Base-by-base conservation (phyloP, 2,329 filamentous ascomycete species). In the Phaeophleospora eucalypticola region DNA sequence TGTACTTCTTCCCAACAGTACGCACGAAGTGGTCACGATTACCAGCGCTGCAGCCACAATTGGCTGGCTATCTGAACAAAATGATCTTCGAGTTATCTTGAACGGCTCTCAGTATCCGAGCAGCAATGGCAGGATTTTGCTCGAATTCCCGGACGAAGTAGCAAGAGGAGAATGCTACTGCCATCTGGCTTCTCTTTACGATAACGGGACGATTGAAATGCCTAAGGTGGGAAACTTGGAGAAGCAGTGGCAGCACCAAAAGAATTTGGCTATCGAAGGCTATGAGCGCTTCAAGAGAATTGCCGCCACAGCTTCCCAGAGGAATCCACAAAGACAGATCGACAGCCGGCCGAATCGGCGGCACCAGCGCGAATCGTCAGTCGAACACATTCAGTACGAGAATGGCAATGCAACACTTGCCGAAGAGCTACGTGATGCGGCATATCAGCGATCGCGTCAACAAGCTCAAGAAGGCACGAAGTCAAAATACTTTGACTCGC, bases 41-140 rank as follows among this genome's bases (percentile, higher is more conserved):
- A 15, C 43, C 12, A n/a, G 15, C 6, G n/a, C 2, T 4, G 45
- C 50, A 6, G 27, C 48, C 12, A 21, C 3, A 8, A 2, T 15
- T 3, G 20, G 18, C 10, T 51, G 43, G 43, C 7, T 4, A n/a
- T n/a, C n/a, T n/a, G n/a, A n/a, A n/a, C n/a, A 12, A 20, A 37
- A 27, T 15, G 3, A 9, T 8, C 18, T 34, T 7, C 15, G 27
- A 17, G 49, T 46, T 2, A 15, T 36, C 15, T 43, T 57, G n/a
- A 53, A 42, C 38, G 49, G 49, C 4, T 35, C 52, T 8, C 3
- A 6, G 1, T 21, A 20, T 32, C 14, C 41, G 2, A 4, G 36
- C 41, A 52, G 43, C 41, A 51, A 2, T 15, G 54, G 54, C 4
- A 35, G 3, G 12, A 51, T 53, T n/a, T 4, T 53, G 9, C 27